These are phyloP conservation scores for Penicillium angulare DNA, from an alignment of 495 filamentous ascomycete species.

Conservation along the genomic window DNA sequence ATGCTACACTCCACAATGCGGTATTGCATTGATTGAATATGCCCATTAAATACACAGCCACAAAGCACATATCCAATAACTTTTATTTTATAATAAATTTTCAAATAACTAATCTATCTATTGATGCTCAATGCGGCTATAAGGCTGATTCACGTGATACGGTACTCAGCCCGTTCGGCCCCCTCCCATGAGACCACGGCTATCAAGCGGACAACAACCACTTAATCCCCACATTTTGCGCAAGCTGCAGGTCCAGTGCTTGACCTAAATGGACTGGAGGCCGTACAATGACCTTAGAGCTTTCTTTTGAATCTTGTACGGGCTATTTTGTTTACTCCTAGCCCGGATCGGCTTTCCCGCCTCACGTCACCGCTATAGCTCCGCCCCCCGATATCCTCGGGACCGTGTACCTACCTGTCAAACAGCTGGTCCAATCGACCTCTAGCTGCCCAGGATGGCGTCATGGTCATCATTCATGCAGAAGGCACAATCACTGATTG, in stretches of 20 bases:
- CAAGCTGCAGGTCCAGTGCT: conserved; percentile 19
- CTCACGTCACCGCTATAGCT: conserved; percentile 27
- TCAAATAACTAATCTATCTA: no score
- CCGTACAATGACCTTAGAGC: conserved; percentile 32
- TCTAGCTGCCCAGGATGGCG: conserved; percentile 54
- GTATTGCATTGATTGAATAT: no score
- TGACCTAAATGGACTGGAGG: conserved; percentile 23
- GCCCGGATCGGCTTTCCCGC: conserved; percentile 17
- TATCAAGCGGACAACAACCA: conserved; percentile 24
- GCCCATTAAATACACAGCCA: no score
- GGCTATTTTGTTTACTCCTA: conserved; percentile 23
- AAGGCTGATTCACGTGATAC: conserved; percentile 19
- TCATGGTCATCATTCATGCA: conserved; percentile 85
- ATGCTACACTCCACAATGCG: no score
- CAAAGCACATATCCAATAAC: no score
- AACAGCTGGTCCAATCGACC: neutral
- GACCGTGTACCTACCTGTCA: conserved; percentile 4
- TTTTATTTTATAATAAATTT: neutral
- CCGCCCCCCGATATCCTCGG: conserved; percentile 26
- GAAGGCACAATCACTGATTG: conserved; percentile 93
- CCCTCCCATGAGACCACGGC: conserved; percentile 18
- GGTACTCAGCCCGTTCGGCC: conserved; percentile 8
- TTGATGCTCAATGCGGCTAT: neutral
- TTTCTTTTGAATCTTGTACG: conserved; percentile 17
- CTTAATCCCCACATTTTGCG: conserved; percentile 15